Percentiles rank a stretch among this genome's conserved stretches.
Conservation (phyloP, 1,284 basidiomycete species). For the Moesziomyces parantarcticus region DNA sequence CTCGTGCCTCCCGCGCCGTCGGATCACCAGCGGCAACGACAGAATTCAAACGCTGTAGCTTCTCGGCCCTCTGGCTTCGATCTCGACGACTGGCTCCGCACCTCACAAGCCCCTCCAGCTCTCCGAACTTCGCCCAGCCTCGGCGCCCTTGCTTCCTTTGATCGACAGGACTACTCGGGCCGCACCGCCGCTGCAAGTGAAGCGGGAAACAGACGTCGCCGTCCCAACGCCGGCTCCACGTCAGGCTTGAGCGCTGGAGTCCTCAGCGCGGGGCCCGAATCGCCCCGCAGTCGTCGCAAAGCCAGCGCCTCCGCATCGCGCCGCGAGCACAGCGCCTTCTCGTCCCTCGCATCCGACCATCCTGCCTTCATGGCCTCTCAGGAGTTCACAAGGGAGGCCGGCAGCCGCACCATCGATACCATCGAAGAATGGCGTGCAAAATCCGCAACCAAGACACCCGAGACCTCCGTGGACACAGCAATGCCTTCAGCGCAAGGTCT, state of each 20-base stretch:
- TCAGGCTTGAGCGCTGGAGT: slow-evolving; percentile 51
- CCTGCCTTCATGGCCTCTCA: slow-evolving; percentile 33
- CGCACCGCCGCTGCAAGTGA: slow-evolving; percentile 41
- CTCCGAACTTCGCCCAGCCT: slow-evolving; percentile 38
- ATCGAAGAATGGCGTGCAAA: slow-evolving; percentile 51
- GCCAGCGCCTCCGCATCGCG: slow-evolving; percentile 18
- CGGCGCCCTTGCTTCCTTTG: slow-evolving; percentile 27
- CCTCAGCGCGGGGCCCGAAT: slow-evolving; percentile 42
- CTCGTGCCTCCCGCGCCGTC: slow-evolving; percentile 12
- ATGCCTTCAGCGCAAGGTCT: neutral
- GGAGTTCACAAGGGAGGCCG: slow-evolving; percentile 40
- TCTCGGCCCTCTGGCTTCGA: slow-evolving; percentile 37
- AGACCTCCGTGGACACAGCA: neutral
- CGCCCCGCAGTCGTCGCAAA: slow-evolving; percentile 32
- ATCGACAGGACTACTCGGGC: slow-evolving; percentile 8
- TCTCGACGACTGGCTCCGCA: slow-evolving; percentile 39
- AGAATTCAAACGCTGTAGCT: slow-evolving; percentile 14
- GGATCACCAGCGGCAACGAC: slow-evolving; percentile 21
- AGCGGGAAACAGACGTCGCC: slow-evolving; percentile 35
- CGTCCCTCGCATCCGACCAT: slow-evolving; percentile 28
- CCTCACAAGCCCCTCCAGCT: slow-evolving; percentile 15
- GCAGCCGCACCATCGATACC: slow-evolving; percentile 35
- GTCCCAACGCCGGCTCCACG: slow-evolving; percentile 21
- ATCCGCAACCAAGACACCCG: slow-evolving; percentile 5
- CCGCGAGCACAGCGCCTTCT: slow-evolving; percentile 20